These are phyloP conservation scores for Russula earlei DNA, from an alignment of 768 basidiomycete genomes.

Conservation along the genomic window DNA sequence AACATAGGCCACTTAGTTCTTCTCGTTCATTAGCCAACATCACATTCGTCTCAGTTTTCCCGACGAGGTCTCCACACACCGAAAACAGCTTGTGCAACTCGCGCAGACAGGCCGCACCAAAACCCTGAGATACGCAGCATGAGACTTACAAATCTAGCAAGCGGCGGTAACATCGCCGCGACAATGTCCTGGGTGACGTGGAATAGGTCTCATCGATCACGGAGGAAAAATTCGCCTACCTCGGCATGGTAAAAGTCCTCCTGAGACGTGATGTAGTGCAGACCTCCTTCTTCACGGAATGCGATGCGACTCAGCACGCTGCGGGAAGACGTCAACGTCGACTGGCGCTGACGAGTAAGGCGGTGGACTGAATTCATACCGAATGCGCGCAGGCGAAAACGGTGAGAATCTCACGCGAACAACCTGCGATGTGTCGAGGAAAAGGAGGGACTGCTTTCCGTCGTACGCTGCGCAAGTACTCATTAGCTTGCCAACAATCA, in stretches of 20 bases:
- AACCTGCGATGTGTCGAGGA: conserved; percentile 44
- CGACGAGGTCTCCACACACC: conserved; percentile 1
- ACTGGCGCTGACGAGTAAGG: background rate
- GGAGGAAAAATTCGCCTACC: conserved; percentile 25
- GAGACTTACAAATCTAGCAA: conserved; percentile 29
- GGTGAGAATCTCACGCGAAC: conserved; percentile 45
- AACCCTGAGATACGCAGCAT: conserved; percentile 25
- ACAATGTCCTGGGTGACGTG: conserved; percentile 33
- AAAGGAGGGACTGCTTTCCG: conserved; percentile 29
- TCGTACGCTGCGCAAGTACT: conserved; percentile 39
- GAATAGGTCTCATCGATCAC: too few relatives aligned
- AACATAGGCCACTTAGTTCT: too few relatives aligned
- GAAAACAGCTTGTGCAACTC: conserved; percentile 2
- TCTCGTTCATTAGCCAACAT: too few relatives aligned
- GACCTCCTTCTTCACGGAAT: conserved; percentile 31
- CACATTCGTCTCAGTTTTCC: background rate
- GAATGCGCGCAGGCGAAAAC: conserved; percentile 35
- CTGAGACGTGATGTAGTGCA: conserved; percentile 35
- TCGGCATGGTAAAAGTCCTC: conserved; percentile 52
- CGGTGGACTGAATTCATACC: conserved; percentile 31
- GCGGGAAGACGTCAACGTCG: background rate
- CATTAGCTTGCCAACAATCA: background rate
- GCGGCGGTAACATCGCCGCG: conserved; percentile 35
- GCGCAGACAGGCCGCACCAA: conserved; percentile 1
- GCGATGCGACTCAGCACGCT: conserved; percentile 35